These are phyloP conservation scores for Hanseniaspora sp. DNA, from an alignment of 1,139 yeast species.

Conservation along the genomic window DNA sequence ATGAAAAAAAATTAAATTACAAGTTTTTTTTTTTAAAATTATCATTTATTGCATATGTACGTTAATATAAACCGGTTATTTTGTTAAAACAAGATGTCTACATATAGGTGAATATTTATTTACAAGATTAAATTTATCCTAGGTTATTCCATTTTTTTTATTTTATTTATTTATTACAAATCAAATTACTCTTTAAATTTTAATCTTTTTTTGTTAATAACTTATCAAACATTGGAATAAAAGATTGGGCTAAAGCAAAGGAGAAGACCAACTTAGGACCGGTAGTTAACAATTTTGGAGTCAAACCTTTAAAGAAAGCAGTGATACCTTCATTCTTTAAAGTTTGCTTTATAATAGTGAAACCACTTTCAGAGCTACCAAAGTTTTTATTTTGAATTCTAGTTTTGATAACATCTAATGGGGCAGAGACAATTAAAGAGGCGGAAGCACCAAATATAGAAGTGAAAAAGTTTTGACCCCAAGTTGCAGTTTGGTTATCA, in stretches of 20 bases:
- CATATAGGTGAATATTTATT: background rate
- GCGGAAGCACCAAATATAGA: constrained; percentile 98
- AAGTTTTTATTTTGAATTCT: constrained; percentile 95
- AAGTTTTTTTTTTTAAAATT: too few relatives aligned
- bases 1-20: too few relatives aligned
- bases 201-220: constrained; percentile 28
- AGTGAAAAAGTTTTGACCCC: constrained; percentile 89
- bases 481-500: constrained; percentile 84
- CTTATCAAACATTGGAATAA: constrained; percentile 90
- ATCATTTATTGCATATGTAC: too few relatives aligned
- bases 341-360: constrained; percentile 87
- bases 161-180: background rate
- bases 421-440: constrained; percentile 92
- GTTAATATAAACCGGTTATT: too few relatives aligned
- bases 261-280: constrained; percentile 97
- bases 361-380: constrained; percentile 89
- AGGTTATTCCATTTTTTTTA: background rate
- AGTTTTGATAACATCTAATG: constrained; percentile 94
- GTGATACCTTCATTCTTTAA: constrained; percentile 76
- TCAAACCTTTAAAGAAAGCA: constrained; percentile 93
- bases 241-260: constrained; percentile 89
- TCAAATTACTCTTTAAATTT: background rate
- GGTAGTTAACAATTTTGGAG: constrained; percentile 91
- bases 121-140: constrained; percentile 5
- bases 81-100: too few relatives aligned